Evolutionary conservation across 306 rosid species (phyloP).

Genomic region (Inga oerstediana): DNA sequence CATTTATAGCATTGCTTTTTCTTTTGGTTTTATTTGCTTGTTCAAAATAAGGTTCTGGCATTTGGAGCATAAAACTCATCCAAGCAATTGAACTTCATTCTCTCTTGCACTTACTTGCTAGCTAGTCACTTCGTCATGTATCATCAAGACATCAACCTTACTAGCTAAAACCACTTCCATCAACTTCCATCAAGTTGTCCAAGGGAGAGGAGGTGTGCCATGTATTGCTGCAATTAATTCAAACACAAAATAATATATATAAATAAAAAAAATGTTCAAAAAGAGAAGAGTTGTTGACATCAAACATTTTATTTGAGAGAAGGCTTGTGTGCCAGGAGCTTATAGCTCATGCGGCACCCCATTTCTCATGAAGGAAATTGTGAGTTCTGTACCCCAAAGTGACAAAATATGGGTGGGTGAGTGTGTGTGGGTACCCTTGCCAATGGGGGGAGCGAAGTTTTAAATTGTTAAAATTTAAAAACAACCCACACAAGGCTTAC

Average conservation of each 20-base stretch:
- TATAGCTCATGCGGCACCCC: background rate
- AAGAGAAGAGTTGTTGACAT: conserved; percentile 9
- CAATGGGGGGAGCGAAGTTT: background rate
- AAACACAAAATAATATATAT: background rate
- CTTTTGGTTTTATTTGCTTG: background rate
- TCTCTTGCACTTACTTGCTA: conserved; percentile 10
- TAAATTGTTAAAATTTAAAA: background rate
- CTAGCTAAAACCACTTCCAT: conserved; percentile 61
- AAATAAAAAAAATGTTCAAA: background rate
- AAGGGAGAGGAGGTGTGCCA: conserved; percentile 86
- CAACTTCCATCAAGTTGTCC: conserved; percentile 94
- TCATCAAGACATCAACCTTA: background rate
- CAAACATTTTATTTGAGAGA: conserved; percentile 6
- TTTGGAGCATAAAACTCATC: background rate
- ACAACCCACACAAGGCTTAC: background rate
- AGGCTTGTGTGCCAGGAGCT: background rate
- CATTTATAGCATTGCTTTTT: background rate
- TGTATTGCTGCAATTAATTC: conserved; percentile 72
- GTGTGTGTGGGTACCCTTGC: background rate
- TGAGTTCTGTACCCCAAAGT: background rate
- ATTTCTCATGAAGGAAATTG: background rate
- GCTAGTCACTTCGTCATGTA: background rate
- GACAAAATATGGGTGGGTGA: too few relatives aligned
- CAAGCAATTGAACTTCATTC: conserved; percentile 26
- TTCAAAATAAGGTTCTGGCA: background rate